Base-by-base conservation (phyloP, 805 yeast species). In the Sugiyamaella qingdaonensis region DNA sequence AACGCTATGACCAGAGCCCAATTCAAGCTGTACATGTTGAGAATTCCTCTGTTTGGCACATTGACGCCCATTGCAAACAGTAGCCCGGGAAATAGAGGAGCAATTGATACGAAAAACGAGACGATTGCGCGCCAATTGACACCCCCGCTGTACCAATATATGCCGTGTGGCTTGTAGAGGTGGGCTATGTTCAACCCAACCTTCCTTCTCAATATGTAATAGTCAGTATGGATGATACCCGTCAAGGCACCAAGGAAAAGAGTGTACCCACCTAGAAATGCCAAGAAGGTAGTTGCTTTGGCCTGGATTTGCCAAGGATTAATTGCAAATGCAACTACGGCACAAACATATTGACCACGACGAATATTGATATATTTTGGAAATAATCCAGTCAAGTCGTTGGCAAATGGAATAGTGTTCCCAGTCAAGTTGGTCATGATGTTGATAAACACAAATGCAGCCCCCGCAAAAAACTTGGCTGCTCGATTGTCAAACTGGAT, bases 401-500 rank as follows among this genome's bases (percentile, higher is more conserved):
- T 36, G 64, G 56, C 7, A 72, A 64, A 14, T 66, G 65, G 58
- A 73, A 78, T 63, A 75, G 77, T 2, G 76, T 73, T 13, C 74
- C 81, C 45, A 77, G 66, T 61, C 34, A 63, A 55, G 43, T 61
- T 61, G 29, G 60, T 57, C 35, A 63, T 64, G 34, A 63, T 49
- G 46, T 61, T 63, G n/a, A 78, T 80, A 3, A 45, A 16, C n/a
- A 32, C 48, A 13, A 45, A 32, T 24, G 34, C 34, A 47, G 82
- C 82, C 54, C 79, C 79, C 2, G 83, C 74, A 45, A 82, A 73
- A n/a, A 84, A 79, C 62, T 82, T 82, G 34, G 86, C 85, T 7
- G 82, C 54, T 77, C 82, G 68, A 32, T 70, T 69, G 52, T 72
- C 48, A 57, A 29, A 51, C 54, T 58, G 36, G 21, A 45, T 29